Evolutionary conservation across 2,329 filamentous ascomycete species (phyloP).

Genomic region (Penicillium sp.): DNA sequence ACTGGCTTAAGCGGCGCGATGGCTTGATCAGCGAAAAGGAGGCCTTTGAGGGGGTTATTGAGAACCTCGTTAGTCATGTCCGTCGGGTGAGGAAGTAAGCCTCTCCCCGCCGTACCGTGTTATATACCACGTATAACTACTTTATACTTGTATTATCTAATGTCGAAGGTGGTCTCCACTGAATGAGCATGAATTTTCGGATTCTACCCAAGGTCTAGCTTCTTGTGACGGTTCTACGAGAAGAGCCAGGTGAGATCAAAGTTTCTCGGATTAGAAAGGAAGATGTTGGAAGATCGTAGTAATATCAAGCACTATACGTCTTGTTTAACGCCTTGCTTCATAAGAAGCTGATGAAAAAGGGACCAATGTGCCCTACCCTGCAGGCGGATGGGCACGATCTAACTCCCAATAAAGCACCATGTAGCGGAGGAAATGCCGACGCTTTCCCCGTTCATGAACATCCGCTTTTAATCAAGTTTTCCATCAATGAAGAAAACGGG

Average conservation of each 20-base stretch:
- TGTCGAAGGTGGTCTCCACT: slow-evolving; percentile 11
- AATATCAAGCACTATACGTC: background rate
- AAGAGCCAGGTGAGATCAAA: background rate
- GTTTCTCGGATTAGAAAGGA: background rate
- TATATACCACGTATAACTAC: slow-evolving; percentile 16
- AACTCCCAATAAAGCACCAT: background rate
- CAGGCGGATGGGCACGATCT: background rate
- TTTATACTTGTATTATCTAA: slow-evolving; percentile 25
- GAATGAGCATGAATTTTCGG: slow-evolving; percentile 8
- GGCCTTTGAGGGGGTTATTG: slow-evolving; percentile 93
- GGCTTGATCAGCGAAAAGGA: slow-evolving; percentile 87
- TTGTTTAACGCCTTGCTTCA: background rate
- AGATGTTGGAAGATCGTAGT: too few relatives aligned
- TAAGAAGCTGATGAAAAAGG: background rate
- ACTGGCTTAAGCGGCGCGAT: slow-evolving; percentile 82
- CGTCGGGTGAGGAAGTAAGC: slow-evolving; percentile 72
- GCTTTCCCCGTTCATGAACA: background rate
- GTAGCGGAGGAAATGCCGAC: background rate
- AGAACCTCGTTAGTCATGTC: slow-evolving; percentile 89
- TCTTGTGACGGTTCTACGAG: background rate
- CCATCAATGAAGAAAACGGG: slow-evolving; percentile 1
- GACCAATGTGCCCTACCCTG: background rate
- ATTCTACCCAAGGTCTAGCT: background rate
- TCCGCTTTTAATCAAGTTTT: background rate
- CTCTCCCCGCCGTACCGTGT: slow-evolving; percentile 1